These are phyloP conservation scores for Entoloma clypeatum DNA, from an alignment of 1,284 basidiomycete species.

Conservation along the genomic window DNA sequence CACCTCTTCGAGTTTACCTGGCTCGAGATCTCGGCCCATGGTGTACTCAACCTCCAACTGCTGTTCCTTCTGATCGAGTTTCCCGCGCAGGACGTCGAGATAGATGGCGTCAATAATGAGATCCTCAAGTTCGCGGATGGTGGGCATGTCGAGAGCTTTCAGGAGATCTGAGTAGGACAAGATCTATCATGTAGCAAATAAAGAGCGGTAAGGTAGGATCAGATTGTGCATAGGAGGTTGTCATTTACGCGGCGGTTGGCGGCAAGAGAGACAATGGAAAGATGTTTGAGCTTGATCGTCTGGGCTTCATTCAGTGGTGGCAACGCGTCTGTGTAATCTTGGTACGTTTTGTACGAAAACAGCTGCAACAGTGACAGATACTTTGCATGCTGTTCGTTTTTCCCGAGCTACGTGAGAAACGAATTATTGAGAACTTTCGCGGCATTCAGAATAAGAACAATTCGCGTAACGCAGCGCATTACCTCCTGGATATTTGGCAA, in stretches of 20 bases:
- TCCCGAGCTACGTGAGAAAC: conserved; percentile 48
- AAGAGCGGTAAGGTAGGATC: conserved; percentile 2
- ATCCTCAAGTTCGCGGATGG: conserved; percentile 86
- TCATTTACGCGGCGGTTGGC: conserved; percentile 66
- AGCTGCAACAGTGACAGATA: conserved; percentile 69
- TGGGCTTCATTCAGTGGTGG: conserved; percentile 74
- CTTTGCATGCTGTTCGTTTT: conserved; percentile 57
- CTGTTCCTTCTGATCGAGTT: conserved; percentile 86
- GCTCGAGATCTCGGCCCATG: conserved; percentile 82
- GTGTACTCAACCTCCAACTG: conserved; percentile 89
- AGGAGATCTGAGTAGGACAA: conserved; percentile 71
- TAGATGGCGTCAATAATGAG: conserved; percentile 96
- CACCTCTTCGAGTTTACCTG: conserved; percentile 59
- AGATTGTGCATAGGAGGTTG: too few relatives aligned
- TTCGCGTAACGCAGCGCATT: background rate
- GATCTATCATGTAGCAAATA: conserved; percentile 43
- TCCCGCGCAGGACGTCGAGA: conserved; percentile 81
- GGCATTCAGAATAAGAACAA: background rate
- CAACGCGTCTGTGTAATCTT: conserved; percentile 67
- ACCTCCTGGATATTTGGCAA: conserved; percentile 82
- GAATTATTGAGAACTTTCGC: too few relatives aligned
- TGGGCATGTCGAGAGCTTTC: conserved; percentile 63
- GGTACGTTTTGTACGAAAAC: conserved; percentile 86
- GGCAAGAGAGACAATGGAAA: conserved; percentile 84
- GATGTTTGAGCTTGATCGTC: conserved; percentile 83